Evolutionary conservation across 139 green algal genomes (phyloP).

Genomic region (Picocystis salinarum): DNA sequence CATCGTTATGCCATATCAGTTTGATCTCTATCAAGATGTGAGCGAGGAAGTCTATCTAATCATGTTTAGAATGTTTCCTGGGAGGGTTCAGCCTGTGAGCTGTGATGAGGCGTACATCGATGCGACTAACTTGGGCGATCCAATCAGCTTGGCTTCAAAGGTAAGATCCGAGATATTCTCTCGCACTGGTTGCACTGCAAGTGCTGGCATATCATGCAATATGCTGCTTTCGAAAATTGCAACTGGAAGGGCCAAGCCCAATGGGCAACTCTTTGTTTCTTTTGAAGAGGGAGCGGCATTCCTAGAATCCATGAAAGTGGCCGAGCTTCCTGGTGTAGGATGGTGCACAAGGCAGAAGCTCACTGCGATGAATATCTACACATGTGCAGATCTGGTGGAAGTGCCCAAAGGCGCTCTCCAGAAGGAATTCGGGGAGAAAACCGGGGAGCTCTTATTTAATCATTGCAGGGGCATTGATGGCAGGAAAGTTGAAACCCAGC

Average conservation of each 20-base stretch:
- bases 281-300: conserved; percentile 15
- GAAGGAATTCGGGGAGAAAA: conserved; percentile 45
- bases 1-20: conserved; percentile 85
- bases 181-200: conserved; percentile 9
- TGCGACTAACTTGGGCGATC: conserved; percentile 54
- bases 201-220: conserved; percentile 48
- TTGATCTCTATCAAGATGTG: conserved; percentile 67
- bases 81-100: conserved; percentile 60
- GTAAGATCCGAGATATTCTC: conserved; percentile 33
- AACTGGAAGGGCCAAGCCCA: conserved; percentile 60
- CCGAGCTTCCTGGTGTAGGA: conserved; percentile 71
- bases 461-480: conserved; percentile 30
- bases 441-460: conserved; percentile 40
- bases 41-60: conserved; percentile 31
- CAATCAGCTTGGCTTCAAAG: conserved; percentile 17
- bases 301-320: conserved; percentile 30
- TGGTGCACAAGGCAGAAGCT: conserved; percentile 39
- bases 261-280: conserved; percentile 28
- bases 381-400: conserved; percentile 21
- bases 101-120: conserved; percentile 92
- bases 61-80: conserved; percentile 3
- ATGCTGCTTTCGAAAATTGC: conserved; percentile 61
- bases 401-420: conserved; percentile 14
- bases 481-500: conserved; percentile 8
- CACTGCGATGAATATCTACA: conserved; percentile 25